phyloP scores from a whole-genome alignment of 768 basidiomycete species.

The Boletus barrowsii region DNA sequence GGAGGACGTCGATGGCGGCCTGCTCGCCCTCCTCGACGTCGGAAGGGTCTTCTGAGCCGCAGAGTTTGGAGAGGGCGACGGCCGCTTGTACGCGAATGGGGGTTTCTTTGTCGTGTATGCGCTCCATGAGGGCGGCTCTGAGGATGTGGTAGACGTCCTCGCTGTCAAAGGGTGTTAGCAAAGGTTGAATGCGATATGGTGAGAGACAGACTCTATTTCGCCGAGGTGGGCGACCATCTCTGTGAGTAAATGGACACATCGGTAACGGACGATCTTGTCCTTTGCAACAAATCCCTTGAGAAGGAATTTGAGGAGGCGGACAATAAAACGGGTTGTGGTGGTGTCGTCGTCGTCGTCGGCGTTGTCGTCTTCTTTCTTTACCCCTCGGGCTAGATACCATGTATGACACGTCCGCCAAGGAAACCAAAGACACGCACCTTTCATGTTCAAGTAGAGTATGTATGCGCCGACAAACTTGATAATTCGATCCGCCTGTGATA shows the following conservation, averaged over 20 bases:
- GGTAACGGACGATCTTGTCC: conserved; percentile 83
- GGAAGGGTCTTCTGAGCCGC: conserved; percentile 60
- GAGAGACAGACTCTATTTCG: conserved; percentile 70
- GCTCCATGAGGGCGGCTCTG: conserved; percentile 60
- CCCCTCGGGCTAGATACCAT: conserved; percentile 35
- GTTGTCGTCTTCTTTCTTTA: conserved; percentile 34
- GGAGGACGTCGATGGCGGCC: conserved; percentile 56
- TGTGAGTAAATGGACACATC: conserved; percentile 71
- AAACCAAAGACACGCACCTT: conserved; percentile 46
- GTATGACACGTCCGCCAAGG: neutral
- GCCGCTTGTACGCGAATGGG: conserved; percentile 76
- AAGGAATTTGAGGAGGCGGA: conserved; percentile 66
- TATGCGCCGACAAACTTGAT: conserved; percentile 84
- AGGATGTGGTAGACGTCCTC: conserved; percentile 71
- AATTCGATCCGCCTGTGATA: conserved; percentile 66
- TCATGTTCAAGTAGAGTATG: conserved; percentile 69
- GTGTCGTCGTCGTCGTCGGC: conserved; percentile 66
- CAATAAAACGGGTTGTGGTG: conserved; percentile 63
- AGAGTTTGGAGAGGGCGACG: conserved; percentile 74
- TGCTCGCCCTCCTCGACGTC: conserved; percentile 48
- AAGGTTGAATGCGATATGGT: neutral
- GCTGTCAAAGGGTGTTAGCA: conserved; percentile 38
- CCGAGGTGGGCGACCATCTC: conserved; percentile 80
- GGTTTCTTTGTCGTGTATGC: conserved; percentile 77
- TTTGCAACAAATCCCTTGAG: conserved; percentile 79